phyloP scores from a whole-genome alignment of 2,329 filamentous ascomycete species.

The Colletotrichum phormii region DNA sequence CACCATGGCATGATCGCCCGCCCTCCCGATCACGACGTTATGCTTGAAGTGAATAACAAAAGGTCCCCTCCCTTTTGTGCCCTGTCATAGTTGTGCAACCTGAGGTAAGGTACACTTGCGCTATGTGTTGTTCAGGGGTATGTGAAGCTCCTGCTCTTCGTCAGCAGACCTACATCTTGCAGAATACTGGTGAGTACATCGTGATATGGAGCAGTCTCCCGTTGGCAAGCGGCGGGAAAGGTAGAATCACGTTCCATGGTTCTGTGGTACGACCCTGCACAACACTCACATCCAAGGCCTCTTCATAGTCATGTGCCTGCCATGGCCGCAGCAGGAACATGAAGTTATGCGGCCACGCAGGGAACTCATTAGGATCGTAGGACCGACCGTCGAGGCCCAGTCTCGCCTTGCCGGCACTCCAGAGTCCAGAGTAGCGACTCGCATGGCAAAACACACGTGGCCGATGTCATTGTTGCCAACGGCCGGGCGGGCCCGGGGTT shows the following conservation, averaged over 20 bases:
- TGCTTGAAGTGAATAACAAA: conserved; percentile 6
- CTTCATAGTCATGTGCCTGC: neutral
- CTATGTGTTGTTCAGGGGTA: neutral
- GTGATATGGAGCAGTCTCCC: neutral
- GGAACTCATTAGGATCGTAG: neutral
- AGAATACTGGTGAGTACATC: neutral
- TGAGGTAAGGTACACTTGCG: neutral
- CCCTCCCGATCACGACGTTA: neutral
- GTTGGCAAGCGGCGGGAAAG: neutral
- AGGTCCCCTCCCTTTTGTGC: neutral
- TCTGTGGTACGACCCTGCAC: neutral
- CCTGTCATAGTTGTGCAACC: neutral
- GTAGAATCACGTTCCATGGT: neutral
- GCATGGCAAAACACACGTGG: neutral
- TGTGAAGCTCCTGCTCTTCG: neutral
- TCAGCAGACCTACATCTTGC: neutral
- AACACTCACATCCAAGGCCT: neutral
- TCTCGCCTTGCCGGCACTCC: neutral
- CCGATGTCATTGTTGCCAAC: neutral
- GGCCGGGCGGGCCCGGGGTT: neutral
- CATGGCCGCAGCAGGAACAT: neutral
- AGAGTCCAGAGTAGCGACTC: neutral
- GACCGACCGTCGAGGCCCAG: neutral
- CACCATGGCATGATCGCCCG: neutral
- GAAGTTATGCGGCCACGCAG: neutral